Percentiles rank a stretch among this genome's conserved stretches.
phyloP scores from a whole-genome alignment of 1,284 basidiomycete species.

The Pterula multifida region DNA sequence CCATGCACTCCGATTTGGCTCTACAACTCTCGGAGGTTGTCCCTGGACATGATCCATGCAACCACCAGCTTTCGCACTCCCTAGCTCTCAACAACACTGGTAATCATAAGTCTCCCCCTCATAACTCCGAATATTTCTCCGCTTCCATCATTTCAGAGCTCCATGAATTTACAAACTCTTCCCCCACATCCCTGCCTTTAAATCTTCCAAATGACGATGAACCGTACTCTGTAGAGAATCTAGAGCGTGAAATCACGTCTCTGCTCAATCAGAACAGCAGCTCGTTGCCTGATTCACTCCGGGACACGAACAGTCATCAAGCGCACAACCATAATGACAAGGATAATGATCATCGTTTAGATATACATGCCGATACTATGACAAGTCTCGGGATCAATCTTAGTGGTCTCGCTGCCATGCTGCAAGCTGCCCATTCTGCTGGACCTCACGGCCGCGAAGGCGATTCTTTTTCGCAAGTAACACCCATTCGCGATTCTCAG shows the following conservation, averaged over 20 bases:
- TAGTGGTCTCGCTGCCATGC: constrained; percentile 53
- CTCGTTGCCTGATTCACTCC: constrained; percentile 48
- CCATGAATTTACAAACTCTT: constrained; percentile 1
- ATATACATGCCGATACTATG: not conserved
- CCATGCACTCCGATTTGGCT: constrained; percentile 49
- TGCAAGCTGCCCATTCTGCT: constrained; percentile 60
- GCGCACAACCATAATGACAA: constrained; percentile 14
- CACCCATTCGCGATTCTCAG: not conserved
- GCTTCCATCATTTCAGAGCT: not conserved
- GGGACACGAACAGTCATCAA: constrained; percentile 28
- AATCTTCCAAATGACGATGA: constrained; percentile 16
- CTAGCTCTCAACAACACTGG: not conserved
- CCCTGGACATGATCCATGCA: constrained; percentile 49
- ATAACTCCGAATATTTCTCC: constrained; percentile 16
- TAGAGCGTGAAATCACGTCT: constrained; percentile 62
- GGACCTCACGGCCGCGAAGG: constrained; percentile 29
- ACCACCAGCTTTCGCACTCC: constrained; percentile 15
- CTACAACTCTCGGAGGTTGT: constrained; percentile 70
- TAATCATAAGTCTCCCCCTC: constrained; percentile 10
- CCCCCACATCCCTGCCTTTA: not conserved
- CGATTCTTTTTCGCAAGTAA: not conserved
- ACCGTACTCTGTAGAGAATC: constrained; percentile 50
- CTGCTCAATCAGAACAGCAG: constrained; percentile 60
- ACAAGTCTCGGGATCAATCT: constrained; percentile 33
- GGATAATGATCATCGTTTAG: constrained; percentile 12